phyloP scores from a whole-genome alignment of 2,329 filamentous ascomycete species.

The Phialophora verrucosa region DNA sequence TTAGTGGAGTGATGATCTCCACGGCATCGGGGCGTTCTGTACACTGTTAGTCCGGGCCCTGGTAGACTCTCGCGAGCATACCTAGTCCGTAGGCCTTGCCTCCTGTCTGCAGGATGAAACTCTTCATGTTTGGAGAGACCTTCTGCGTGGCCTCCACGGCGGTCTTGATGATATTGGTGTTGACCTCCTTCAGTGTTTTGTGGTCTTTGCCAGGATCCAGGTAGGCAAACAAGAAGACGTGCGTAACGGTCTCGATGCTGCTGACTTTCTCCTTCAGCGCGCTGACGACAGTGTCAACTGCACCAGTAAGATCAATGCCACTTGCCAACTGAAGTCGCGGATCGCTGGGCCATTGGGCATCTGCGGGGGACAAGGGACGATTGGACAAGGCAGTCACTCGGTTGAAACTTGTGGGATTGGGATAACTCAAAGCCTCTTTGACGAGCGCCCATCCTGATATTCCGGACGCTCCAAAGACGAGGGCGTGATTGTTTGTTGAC shows the following conservation, averaged over 20 bases:
- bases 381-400: slow-evolving; percentile 52
- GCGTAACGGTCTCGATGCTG: slow-evolving; percentile 47
- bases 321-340: slow-evolving; percentile 47
- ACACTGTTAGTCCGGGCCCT: not conserved
- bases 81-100: slow-evolving; percentile 49
- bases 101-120: slow-evolving; percentile 46
- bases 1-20: slow-evolving; percentile 42
- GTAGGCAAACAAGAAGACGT: slow-evolving; percentile 47
- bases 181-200: slow-evolving; percentile 42
- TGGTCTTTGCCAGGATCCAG: slow-evolving; percentile 37
- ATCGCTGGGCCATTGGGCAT: slow-evolving; percentile 47
- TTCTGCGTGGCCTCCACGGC: slow-evolving; percentile 45
- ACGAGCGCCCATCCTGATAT: slow-evolving; percentile 53
- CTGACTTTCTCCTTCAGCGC: slow-evolving; percentile 46
- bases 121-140: slow-evolving; percentile 42
- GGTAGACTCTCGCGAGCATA: not conserved
- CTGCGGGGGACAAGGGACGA: slow-evolving; percentile 45
- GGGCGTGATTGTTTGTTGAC: slow-evolving; percentile 41
- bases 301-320: slow-evolving; percentile 47
- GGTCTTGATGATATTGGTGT: slow-evolving; percentile 48
- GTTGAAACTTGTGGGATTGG: slow-evolving; percentile 44
- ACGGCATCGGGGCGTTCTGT: slow-evolving; percentile 44
- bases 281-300: slow-evolving; percentile 33
- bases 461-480: slow-evolving; percentile 52
- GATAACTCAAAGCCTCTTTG: slow-evolving; percentile 50